Conservation (phyloP, 2,329 filamentous ascomycete genomes). For the Curvularia lunata region DNA sequence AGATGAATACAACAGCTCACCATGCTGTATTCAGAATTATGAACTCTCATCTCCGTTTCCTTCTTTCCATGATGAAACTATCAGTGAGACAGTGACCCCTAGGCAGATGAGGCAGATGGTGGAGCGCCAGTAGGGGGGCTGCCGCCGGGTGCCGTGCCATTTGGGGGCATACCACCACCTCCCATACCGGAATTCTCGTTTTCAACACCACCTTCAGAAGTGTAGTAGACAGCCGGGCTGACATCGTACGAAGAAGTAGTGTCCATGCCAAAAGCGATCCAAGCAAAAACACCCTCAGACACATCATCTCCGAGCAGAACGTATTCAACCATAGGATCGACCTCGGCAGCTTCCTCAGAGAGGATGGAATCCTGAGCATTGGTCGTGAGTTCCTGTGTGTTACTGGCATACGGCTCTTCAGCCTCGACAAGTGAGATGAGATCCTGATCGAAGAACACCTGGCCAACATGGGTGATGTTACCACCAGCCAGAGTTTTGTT, state of each 20-base stretch:
- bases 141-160: background rate
- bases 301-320: slow-evolving; percentile 60
- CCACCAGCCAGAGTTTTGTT: slow-evolving; percentile 49
- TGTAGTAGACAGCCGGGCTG: slow-evolving; percentile 35
- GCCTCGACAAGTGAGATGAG: slow-evolving; percentile 56
- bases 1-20: background rate
- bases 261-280: slow-evolving; percentile 45
- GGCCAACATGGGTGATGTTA: slow-evolving; percentile 52
- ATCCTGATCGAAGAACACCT: slow-evolving; percentile 53
- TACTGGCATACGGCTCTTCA: slow-evolving; percentile 52
- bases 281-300: slow-evolving; percentile 42
- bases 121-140: background rate
- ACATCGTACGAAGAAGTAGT: slow-evolving; percentile 32
- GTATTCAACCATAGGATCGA: slow-evolving; percentile 65
- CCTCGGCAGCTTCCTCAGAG: slow-evolving; percentile 54
- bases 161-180: background rate
- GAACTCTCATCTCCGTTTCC: background rate
- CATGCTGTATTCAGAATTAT: background rate
- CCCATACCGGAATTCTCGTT: slow-evolving; percentile 14
- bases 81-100: background rate
- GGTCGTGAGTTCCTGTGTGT: slow-evolving; percentile 53
- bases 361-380: slow-evolving; percentile 62
- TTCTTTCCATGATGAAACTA: background rate
- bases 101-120: background rate
- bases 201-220: slow-evolving; percentile 37